Evolutionary conservation across 805 yeast genomes (phyloP), one percentile per base, ranked within the genome.

Genomic region (Candida endomychidarum): DNA sequence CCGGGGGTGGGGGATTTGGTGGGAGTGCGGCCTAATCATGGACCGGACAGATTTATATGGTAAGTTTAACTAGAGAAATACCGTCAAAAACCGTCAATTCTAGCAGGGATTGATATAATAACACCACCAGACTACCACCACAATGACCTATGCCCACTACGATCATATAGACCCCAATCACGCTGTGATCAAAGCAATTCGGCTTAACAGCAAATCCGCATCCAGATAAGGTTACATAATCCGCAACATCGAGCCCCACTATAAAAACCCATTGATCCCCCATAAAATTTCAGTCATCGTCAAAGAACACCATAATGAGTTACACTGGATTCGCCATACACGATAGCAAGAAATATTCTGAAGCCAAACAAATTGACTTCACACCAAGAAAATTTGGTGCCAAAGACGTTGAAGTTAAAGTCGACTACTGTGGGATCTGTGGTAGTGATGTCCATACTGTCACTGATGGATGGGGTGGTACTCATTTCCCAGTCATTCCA

Each of bases 381-480:
- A 48, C 40, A 29, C 58, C 52, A 38, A 63, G 63, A 48, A 45
- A 47, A 21, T 40, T 65, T 41, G 42, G 45, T 16, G 54, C 57
- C 8, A 49, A 51, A 30, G 85, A 80, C 49, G 69, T 80, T 29
- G 82, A 77, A 46, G 66, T 80, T 31, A 77, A 78, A 55, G 72
- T 76, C 37, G 79, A 75, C 48, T 73, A 77, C 47, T 80, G 85
- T 61, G 86, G 86, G 51, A 63, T 81, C 26, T 81, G 86, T 58
- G 83, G 81, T 21, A 68, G 79, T 14, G 86, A 81, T 50, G 63
- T 75, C 38, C 86, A 79, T 54, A 67, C 79, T 18, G 67, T 69
- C 31, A 63, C 65, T 47, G 80, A 76, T 18, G 75, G 74, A 28
- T 80, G 86, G 86, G 71, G 63, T 37, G 50, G 31, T 21, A 35